Percentiles rank a stretch among this genome's conserved stretches.
phyloP scores from a whole-genome alignment of 441 rosid species.

The Bocquillonia castaneifolia region DNA sequence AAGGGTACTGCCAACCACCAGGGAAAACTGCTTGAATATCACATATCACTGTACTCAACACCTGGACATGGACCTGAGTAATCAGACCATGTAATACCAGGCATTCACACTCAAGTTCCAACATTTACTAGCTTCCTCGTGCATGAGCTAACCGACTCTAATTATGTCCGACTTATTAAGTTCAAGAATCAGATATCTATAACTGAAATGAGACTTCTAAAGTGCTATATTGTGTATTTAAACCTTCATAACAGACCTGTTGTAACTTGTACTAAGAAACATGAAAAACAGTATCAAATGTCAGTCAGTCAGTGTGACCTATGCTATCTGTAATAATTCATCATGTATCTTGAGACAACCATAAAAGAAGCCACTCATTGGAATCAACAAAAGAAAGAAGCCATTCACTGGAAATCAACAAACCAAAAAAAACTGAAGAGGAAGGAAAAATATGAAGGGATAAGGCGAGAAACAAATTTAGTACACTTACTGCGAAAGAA shows the following conservation, averaged over 20 bases:
- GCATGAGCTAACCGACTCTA: not conserved
- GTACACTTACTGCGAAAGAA: slow-evolving; percentile 37
- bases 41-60: not conserved
- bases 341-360: not conserved
- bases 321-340: too few species aligned
- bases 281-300: not conserved
- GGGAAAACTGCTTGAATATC: not conserved
- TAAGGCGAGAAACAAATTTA: not conserved
- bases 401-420: slow-evolving; percentile 1
- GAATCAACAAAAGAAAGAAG: slow-evolving; percentile 7
- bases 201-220: not conserved
- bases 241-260: not conserved
- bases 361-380: slow-evolving; percentile 7
- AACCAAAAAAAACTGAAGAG: not conserved
- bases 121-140: not conserved
- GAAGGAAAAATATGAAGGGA: not conserved
- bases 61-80: too few species aligned
- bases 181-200: not conserved
- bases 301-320: not conserved
- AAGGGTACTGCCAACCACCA: not conserved
- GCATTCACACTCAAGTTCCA: not conserved
- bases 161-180: not conserved
- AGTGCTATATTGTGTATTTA: not conserved
- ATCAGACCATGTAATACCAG: too few species aligned
- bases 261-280: not conserved